Conservation (phyloP, 2,329 filamentous ascomycete species). For the Byssochlamys sp. region DNA sequence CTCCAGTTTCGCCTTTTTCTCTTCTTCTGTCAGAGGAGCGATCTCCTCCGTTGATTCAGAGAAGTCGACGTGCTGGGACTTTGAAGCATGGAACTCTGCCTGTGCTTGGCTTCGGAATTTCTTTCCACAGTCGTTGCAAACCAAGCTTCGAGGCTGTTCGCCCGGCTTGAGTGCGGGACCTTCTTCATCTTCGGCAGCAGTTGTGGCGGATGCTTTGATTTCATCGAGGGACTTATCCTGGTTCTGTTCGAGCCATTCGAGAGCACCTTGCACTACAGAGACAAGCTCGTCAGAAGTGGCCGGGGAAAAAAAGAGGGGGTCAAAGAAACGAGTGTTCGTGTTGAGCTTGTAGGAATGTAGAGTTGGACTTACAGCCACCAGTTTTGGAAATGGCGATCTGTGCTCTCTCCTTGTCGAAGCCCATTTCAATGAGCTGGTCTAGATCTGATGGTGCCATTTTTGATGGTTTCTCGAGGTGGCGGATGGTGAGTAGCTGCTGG, state of each 20-base stretch:
- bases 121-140: constrained; percentile 93
- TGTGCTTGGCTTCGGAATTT: constrained; percentile 71
- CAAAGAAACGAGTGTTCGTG: constrained; percentile 2
- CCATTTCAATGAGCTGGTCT: constrained; percentile 55
- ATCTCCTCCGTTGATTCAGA: constrained; percentile 88
- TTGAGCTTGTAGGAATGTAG: neutral
- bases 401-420: constrained; percentile 73
- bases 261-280: constrained; percentile 64
- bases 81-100: constrained; percentile 82
- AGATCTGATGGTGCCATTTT: constrained; percentile 43
- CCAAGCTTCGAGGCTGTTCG: constrained; percentile 65
- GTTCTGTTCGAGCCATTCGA: constrained; percentile 91
- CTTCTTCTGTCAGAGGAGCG: constrained; percentile 77
- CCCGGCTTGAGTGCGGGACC: constrained; percentile 60
- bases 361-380: constrained; percentile 57
- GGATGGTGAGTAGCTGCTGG: neutral
- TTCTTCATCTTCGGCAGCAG: constrained; percentile 47
- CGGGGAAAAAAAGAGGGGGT: neutral
- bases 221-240: constrained; percentile 80
- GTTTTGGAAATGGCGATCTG: constrained; percentile 75
- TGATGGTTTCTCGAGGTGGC: constrained; percentile 2
- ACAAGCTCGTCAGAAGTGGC: constrained; percentile 8
- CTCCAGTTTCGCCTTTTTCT: constrained; percentile 71
- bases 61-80: constrained; percentile 86
- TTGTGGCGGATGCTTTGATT: constrained; percentile 51